Conservation (phyloP, 495 filamentous ascomycete species). For the Xylaria curta region DNA sequence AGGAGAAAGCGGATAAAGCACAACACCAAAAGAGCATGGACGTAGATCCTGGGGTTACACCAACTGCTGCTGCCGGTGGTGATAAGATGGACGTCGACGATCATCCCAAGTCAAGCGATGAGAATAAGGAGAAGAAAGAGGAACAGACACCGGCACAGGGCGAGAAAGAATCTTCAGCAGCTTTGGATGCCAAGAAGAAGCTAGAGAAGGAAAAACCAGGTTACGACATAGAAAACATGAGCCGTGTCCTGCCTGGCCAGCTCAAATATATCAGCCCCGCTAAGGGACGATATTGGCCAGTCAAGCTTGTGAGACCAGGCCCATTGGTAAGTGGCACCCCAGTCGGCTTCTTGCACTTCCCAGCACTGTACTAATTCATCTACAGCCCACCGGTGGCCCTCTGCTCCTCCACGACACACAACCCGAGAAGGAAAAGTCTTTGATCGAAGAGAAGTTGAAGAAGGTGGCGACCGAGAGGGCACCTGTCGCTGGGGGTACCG, state of each 20-base stretch:
- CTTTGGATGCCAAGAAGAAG: slow-evolving; percentile 75
- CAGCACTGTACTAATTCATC: slow-evolving; percentile 49
- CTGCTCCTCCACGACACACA: slow-evolving; percentile 87
- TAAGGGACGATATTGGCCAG: slow-evolving; percentile 85
- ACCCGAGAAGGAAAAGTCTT: slow-evolving; percentile 75
- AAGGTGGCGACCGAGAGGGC: slow-evolving; percentile 74
- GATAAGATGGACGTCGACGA: slow-evolving; percentile 95
- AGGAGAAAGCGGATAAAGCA: slow-evolving; percentile 57
- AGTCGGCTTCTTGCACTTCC: slow-evolving; percentile 16
- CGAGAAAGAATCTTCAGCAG: slow-evolving; percentile 63
- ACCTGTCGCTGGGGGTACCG: slow-evolving; percentile 48
- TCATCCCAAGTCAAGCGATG: slow-evolving; percentile 65
- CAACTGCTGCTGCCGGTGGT: slow-evolving; percentile 65
- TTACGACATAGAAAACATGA: slow-evolving; percentile 97
- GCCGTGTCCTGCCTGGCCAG: slow-evolving; percentile 88
- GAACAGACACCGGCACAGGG: slow-evolving; percentile 46
- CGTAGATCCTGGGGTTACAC: slow-evolving; percentile 81
- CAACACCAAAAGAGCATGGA: slow-evolving; percentile 88
- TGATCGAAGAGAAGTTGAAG: slow-evolving; percentile 86
- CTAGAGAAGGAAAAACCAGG: slow-evolving; percentile 95
- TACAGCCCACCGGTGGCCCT: slow-evolving; percentile 89
- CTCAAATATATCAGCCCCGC: slow-evolving; percentile 94
- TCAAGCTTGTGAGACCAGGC: slow-evolving; percentile 79
- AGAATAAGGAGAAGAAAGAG: slow-evolving; percentile 65
- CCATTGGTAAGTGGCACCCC: slow-evolving; percentile 23